Conservation (phyloP, 257 asterid species). For the Echites panduratus region DNA sequence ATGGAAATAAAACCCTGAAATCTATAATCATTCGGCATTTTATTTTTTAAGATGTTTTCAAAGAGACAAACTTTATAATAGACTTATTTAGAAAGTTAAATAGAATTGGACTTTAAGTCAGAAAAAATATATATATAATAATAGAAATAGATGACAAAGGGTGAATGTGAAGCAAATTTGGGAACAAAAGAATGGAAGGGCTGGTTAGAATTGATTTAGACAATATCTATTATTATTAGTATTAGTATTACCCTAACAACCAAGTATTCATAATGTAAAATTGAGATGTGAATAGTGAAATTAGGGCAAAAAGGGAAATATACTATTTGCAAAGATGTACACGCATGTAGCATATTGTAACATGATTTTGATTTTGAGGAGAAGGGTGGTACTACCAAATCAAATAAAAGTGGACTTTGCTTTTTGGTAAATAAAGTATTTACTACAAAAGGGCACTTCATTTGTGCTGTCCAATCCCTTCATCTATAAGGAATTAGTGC, state of each 20-base stretch:
- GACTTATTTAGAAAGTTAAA: too few species aligned
- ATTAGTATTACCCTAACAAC: background rate
- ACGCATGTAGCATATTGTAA: too few species aligned
- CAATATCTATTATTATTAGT: background rate
- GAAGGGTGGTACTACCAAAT: background rate
- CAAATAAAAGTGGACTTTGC: conserved; percentile 15
- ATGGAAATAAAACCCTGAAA: too few species aligned
- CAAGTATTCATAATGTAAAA: background rate
- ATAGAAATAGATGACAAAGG: background rate
- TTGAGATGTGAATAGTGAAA: background rate
- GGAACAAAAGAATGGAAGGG: background rate
- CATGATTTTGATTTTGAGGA: background rate
- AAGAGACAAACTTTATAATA: too few species aligned
- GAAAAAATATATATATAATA: too few species aligned
- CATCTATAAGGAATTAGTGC: conserved; percentile 9
- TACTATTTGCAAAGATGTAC: background rate
- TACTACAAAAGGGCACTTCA: conserved; percentile 16
- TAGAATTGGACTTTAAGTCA: too few species aligned
- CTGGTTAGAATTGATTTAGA: background rate
- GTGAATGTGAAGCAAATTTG: background rate
- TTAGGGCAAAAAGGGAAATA: background rate
- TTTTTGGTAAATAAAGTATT: background rate
- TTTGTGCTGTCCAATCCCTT: conserved; percentile 8
- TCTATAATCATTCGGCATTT: too few species aligned
- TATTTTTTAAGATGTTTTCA: too few species aligned